Base-by-base conservation (phyloP, 2,329 filamentous ascomycete species). In the Neophaeococcomyces mojaviensis region DNA sequence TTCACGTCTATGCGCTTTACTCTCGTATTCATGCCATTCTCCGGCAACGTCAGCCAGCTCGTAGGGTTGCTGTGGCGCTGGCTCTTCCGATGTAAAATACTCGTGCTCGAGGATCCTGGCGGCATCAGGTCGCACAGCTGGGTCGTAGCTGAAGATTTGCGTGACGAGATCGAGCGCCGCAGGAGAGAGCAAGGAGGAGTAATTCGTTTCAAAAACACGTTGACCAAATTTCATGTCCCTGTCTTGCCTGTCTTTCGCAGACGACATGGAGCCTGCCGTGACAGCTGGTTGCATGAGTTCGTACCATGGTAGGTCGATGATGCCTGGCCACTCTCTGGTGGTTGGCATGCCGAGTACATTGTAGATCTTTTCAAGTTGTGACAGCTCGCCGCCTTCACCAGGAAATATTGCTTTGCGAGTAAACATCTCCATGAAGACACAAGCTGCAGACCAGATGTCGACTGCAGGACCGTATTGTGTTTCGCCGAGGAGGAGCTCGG, bases 21-120 rank as follows among this genome's bases (percentile, higher is more conserved):
- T 94, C 68, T 98, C 92, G 59, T 97, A 95, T 63, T 98, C 92
- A 62, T 98, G 92, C 92, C 92, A 98, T 58, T 98, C 92, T 18
- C 92, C 92, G 57, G 92, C 80, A 24, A 98, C 76, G 39, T 82
- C 72, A 49, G 83, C 81, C 40, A 98, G 76, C 81, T 95, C 89
- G 53, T 82, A 72, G 33, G 88, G 86, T 60, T 94, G 87, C 59
- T 77, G 78, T 18, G 89, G 74, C 46, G 72, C 65, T 15, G 92
- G 90, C 55, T 87, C 81, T 66, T 98, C 92, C 31, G 74, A 74
- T 3, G 78, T 82, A 61, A 98, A 98, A 68, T 98, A 98, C 1
- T 82, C 74, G 64, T 98, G 89, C 52, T 84, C 77, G 30, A 98
- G 74, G 13, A 95, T 84, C 59, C 94, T 81, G 18, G 84, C 81